Evolutionary conservation across 2,329 filamentous ascomycete genomes (phyloP).

Genomic region (Didymella pomorum): DNA sequence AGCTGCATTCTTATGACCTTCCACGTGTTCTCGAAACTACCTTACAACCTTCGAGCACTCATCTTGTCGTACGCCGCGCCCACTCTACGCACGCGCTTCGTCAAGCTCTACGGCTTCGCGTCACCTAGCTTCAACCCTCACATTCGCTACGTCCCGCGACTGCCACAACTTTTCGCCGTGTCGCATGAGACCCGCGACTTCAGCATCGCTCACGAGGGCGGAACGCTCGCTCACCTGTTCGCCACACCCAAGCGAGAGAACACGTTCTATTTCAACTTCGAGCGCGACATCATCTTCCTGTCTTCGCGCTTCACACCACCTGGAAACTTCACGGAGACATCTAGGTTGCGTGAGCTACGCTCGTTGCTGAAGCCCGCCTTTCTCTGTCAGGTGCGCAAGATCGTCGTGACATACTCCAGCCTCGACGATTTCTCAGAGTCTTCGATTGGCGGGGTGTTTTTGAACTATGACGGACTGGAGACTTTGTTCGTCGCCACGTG

Average conservation of each 20-base stretch:
- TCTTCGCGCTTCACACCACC: slow-evolving; percentile 19
- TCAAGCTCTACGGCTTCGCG: slow-evolving; percentile 24
- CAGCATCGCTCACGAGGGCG: slow-evolving; percentile 20
- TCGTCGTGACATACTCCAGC: neutral
- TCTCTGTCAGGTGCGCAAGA: neutral
- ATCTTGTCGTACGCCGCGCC: slow-evolving; percentile 7
- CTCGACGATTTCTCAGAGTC: neutral
- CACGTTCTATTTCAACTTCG: slow-evolving; percentile 14
- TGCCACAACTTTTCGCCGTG: slow-evolving; percentile 22
- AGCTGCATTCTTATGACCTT: neutral
- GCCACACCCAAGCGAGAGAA: neutral
- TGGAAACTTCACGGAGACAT: slow-evolving; percentile 16
- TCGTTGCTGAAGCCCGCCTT: slow-evolving; percentile 2
- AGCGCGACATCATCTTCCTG: slow-evolving; percentile 23
- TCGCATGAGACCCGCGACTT: slow-evolving; percentile 16
- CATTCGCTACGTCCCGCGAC: slow-evolving; percentile 22
- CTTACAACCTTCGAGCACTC: slow-evolving; percentile 1
- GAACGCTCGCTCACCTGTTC: slow-evolving; percentile 17
- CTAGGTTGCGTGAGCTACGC: slow-evolving; percentile 13
- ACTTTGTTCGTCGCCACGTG: slow-evolving; percentile 24
- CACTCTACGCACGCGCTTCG: slow-evolving; percentile 22
- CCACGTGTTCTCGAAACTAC: neutral
- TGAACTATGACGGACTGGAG: slow-evolving; percentile 5
- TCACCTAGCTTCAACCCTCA: slow-evolving; percentile 5
- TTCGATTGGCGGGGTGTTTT: neutral